Evolutionary conservation across 2,329 filamentous ascomycete species (phyloP).

Genomic region (Aspergillus intermedius): DNA sequence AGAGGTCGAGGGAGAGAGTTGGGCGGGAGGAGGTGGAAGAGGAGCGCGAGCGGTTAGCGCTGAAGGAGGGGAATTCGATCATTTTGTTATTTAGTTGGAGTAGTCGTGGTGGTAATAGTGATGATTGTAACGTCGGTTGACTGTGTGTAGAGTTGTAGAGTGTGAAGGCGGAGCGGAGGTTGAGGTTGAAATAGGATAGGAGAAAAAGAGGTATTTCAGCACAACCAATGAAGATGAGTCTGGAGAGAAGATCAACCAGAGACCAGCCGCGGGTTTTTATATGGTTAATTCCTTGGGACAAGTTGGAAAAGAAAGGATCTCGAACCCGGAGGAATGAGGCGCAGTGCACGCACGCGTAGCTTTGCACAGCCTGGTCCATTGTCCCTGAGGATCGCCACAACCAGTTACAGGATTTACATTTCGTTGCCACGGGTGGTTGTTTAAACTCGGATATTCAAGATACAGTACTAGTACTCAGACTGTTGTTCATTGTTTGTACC

Average conservation of each 20-base stretch:
- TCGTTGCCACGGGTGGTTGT: no score
- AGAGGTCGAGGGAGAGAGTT: slow-evolving; percentile 41
- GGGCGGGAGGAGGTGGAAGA: slow-evolving; percentile 24
- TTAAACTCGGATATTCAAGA: no score
- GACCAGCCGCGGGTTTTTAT: neutral
- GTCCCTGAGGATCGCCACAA: no score
- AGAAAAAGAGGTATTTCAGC: neutral
- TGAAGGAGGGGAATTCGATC: slow-evolving; percentile 17
- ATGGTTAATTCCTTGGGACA: neutral
- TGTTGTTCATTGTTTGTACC: no score
- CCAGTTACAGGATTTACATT: no score
- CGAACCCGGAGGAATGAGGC: no score
- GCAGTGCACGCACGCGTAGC: no score
- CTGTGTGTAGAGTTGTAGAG: neutral
- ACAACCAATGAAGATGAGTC: neutral
- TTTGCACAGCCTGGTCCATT: no score
- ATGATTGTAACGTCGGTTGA: neutral
- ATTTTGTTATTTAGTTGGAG: neutral
- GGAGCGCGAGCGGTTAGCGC: slow-evolving; percentile 15
- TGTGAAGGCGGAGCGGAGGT: neutral
- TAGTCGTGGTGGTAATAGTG: neutral
- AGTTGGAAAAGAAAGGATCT: no score
- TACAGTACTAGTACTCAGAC: no score
- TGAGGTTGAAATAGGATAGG: neutral
- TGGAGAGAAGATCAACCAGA: neutral